These are phyloP conservation scores for Salix caprea DNA, from an alignment of 345 rosid genomes.

Conservation along the genomic window DNA sequence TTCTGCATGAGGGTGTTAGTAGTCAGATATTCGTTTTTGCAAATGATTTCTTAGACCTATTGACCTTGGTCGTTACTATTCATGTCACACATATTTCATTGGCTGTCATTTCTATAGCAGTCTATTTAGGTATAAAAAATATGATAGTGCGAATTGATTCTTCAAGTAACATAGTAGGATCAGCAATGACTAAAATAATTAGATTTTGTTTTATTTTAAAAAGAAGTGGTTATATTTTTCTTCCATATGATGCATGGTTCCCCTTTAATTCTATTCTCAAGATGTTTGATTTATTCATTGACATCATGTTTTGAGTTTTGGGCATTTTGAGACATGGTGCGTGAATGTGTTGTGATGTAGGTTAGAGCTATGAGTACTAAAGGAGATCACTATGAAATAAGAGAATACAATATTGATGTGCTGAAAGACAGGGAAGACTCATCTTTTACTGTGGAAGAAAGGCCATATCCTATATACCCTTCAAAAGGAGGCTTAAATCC, in stretches of 20 bases:
- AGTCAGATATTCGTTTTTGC: too few species aligned
- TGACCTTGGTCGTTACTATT: background rate
- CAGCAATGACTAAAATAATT: too few species aligned
- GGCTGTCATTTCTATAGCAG: background rate
- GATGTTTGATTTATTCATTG: background rate
- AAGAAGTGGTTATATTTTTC: background rate
- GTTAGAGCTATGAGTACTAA: conserved; percentile 48
- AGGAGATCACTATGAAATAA: conserved; percentile 76
- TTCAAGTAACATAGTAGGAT: background rate
- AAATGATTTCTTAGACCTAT: background rate
- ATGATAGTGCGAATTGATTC: background rate
- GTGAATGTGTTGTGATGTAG: conserved; percentile 30
- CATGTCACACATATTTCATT: background rate
- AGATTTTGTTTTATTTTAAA: too few species aligned
- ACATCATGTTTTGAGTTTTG: background rate
- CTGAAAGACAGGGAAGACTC: conserved; percentile 65
- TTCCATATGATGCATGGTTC: background rate
- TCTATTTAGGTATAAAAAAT: conserved; percentile 1
- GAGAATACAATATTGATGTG: conserved; percentile 74
- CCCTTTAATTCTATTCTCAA: background rate
- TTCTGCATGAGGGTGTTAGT: too few species aligned
- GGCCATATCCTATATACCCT: conserved; percentile 92
- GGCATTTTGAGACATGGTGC: conserved; percentile 8
- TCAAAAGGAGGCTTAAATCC: conserved; percentile 84
- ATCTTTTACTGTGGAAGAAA: conserved; percentile 45